Evolutionary conservation across 306 rosid species (phyloP).

Genomic region (Elaeagnus macrophylla): DNA sequence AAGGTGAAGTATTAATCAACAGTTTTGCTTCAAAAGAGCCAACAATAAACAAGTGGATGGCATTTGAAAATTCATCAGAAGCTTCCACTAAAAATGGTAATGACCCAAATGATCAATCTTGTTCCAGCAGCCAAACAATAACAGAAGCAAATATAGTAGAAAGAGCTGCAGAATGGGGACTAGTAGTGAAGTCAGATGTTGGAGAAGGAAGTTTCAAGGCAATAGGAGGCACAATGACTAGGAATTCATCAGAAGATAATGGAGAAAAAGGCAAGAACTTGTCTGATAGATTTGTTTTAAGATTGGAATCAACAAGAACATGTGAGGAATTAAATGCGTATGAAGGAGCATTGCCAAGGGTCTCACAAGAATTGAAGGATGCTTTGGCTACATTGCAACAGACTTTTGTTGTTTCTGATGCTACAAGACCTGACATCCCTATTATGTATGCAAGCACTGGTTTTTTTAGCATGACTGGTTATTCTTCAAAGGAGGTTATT

Average conservation of each 20-base stretch:
- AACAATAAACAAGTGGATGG: conserved; percentile 63
- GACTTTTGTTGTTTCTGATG: conserved; percentile 90
- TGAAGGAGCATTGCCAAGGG: conserved; percentile 53
- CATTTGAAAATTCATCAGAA: conserved; percentile 34
- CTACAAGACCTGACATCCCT: conserved; percentile 84
- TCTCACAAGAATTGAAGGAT: conserved; percentile 61
- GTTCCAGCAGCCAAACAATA: conserved; percentile 12
- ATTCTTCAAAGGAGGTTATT: conserved; percentile 67
- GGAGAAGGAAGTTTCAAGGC: conserved; percentile 37
- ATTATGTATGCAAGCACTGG: conserved; percentile 83
- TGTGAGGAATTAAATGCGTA: conserved; percentile 45
- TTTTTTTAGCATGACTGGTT: conserved; percentile 81
- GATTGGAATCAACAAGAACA: conserved; percentile 34
- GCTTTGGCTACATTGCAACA: conserved; percentile 70
- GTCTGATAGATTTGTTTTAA: conserved; percentile 34
- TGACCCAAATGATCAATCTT: neutral
- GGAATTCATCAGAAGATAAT: conserved; percentile 23
- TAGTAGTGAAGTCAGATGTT: conserved; percentile 43
- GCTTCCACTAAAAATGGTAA: neutral
- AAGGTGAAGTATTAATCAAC: conserved; percentile 5
- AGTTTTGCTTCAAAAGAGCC: conserved; percentile 21
- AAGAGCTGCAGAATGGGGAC: conserved; percentile 79
- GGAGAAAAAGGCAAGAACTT: conserved; percentile 30
- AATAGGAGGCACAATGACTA: neutral
- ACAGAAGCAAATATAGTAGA: conserved; percentile 50